Base-by-base conservation (phyloP, 2,329 filamentous ascomycete species). In the Nothopassalora personata region DNA sequence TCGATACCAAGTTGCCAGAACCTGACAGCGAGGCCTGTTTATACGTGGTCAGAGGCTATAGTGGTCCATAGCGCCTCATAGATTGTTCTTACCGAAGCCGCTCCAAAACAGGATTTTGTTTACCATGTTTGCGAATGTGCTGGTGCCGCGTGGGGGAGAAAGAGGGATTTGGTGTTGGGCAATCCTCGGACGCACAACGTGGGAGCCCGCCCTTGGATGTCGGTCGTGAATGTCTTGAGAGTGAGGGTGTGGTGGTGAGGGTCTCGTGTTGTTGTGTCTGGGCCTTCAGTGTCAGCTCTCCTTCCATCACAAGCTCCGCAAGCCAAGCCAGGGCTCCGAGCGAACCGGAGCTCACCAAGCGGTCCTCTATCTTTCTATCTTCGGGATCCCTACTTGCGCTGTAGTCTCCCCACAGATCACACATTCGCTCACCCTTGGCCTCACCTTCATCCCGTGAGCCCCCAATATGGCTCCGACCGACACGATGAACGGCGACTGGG, bases 1-100 rank as follows among this genome's bases (percentile, higher is more conserved):
- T 99, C 91, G 75, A 99, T 94, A 72, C 93, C 94, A 75, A 99
- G 87, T 78, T 97, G 94, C 90, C 92, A 97, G 77, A 94, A 84
- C 70, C 93, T 90, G 73, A 92, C 88, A 73, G 89, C 91, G 71
- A 97, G 79, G 81, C 94, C 94, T 99, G 69, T 60, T 60, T 11
- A 54, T 50, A 36, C 47, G 61, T 51, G 31, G 43, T 64, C 51
- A 62, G 60, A 60, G 49, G 30, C 36, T 19, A 7, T 53, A 19
- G 52, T 57, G 5, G 9, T 13, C 33, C 10, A 30, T 28, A 23
- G 13, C 2, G 19, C 27, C 9, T 23, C 8, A 23, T 1, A 23
- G n/a, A 11, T 2, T 48, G 45, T 45, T 56, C 67, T 57, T 86
- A 97, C 93, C 93, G 85, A 97, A 96, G 81, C 89, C 89, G 77